Conservation (phyloP, 352 stramenopile species). For the Globisporangium iwayamae region DNA sequence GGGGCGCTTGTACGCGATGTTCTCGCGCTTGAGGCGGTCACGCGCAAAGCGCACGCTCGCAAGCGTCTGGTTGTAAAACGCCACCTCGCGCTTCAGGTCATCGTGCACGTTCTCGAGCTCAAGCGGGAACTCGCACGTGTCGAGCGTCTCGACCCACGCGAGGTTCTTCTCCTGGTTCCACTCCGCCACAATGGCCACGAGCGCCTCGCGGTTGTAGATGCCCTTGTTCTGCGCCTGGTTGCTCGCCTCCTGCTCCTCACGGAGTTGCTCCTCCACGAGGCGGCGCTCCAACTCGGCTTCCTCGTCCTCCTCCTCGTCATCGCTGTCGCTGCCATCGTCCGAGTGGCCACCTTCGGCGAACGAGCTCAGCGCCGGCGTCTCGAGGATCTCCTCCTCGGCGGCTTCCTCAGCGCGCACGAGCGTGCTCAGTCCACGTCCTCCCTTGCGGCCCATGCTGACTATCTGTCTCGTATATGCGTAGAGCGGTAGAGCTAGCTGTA, state of each 20-base stretch:
- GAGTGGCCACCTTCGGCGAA: constrained; percentile 20
- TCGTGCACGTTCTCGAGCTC: constrained; percentile 82
- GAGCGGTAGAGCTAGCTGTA: not conserved
- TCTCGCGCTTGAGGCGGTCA: constrained; percentile 54
- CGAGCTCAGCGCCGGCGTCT: constrained; percentile 72
- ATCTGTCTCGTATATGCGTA: not conserved
- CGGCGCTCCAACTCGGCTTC: constrained; percentile 74
- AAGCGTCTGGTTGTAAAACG: constrained; percentile 96
- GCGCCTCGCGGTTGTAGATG: constrained; percentile 75
- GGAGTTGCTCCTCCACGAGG: constrained; percentile 66
- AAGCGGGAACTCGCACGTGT: constrained; percentile 55
- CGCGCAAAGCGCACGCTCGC: constrained; percentile 68
- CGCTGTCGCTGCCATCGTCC: constrained; percentile 26
- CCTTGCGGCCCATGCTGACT: constrained; percentile 38
- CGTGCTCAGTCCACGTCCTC: constrained; percentile 37
- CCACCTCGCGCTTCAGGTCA: constrained; percentile 90
- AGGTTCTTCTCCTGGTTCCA: constrained; percentile 54
- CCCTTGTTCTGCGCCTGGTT: constrained; percentile 41
- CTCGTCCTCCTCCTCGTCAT: constrained; percentile 52
- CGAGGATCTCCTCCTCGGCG: constrained; percentile 78
- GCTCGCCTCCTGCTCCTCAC: constrained; percentile 34
- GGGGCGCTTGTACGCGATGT: constrained; percentile 91
- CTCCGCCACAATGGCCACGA: constrained; percentile 51
- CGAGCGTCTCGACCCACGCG: constrained; percentile 76
- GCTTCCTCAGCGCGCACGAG: constrained; percentile 71